Conservation (phyloP, 2,329 filamentous ascomycete genomes). For the Penicillium verrucosum region DNA sequence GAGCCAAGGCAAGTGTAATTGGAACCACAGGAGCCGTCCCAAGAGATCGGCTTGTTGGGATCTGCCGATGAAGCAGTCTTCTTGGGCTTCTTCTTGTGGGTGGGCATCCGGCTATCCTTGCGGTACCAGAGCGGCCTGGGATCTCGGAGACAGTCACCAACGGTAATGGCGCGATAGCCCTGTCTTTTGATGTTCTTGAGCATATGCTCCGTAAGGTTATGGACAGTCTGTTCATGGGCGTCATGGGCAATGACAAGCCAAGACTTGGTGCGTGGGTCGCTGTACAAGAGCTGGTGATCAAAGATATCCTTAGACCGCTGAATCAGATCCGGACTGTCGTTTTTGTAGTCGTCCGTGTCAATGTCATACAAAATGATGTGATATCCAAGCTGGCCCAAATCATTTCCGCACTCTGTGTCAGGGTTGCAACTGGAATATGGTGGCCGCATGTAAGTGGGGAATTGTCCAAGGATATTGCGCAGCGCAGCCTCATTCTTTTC, state of each 20-base stretch:
- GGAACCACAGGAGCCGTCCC: slow-evolving; percentile 35
- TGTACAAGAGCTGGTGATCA: slow-evolving; percentile 30
- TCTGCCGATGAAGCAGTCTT: slow-evolving; percentile 10
- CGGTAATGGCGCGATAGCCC: slow-evolving; percentile 41
- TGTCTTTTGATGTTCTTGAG: slow-evolving; percentile 29
- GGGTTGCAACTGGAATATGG: slow-evolving; percentile 46
- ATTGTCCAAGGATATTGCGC: slow-evolving; percentile 47
- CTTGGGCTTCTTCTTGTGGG: slow-evolving; percentile 12
- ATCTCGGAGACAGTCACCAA: slow-evolving; percentile 44
- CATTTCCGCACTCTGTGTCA: slow-evolving; percentile 39
- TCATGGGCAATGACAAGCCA: slow-evolving; percentile 45
- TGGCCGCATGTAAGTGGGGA: slow-evolving; percentile 54
- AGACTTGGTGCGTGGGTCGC: slow-evolving; percentile 29
- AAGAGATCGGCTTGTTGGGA: slow-evolving; percentile 26
- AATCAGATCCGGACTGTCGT: slow-evolving; percentile 37
- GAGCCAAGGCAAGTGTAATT: slow-evolving; percentile 37
- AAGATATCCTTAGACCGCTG: slow-evolving; percentile 43
- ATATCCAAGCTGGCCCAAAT: slow-evolving; percentile 48
- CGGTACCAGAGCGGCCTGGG: slow-evolving; percentile 42
- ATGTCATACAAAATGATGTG: slow-evolving; percentile 49
- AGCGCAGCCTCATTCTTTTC: slow-evolving; percentile 49
- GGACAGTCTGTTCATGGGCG: slow-evolving; percentile 43
- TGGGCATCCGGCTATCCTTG: slow-evolving; percentile 30
- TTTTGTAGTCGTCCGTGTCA: slow-evolving; percentile 48
- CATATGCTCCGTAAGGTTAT: slow-evolving; percentile 44